Percentiles rank a stretch among this genome's conserved stretches.
phyloP scores from a whole-genome alignment of 2,329 filamentous ascomycete genomes.

The Blastomyces percursus region DNA sequence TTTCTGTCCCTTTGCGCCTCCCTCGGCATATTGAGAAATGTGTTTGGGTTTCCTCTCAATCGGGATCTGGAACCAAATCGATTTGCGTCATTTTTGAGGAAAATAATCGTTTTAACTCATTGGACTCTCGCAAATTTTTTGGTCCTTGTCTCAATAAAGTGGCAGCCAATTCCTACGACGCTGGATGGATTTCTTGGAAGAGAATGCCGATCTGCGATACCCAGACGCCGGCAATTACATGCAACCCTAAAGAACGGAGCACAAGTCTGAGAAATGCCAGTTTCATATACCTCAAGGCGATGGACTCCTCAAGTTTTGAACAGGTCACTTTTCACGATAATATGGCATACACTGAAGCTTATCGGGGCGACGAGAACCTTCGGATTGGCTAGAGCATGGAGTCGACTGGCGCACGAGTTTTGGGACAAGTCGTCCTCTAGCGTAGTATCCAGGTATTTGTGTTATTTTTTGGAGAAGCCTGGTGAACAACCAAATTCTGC shows the following conservation, averaged over 20 bases:
- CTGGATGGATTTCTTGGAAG: constrained; percentile 89
- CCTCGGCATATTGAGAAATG: neutral
- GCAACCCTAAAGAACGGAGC: neutral
- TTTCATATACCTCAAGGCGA: neutral
- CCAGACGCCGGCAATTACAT: constrained; percentile 48
- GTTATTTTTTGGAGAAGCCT: neutral
- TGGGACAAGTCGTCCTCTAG: neutral
- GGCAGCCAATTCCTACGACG: constrained; percentile 73
- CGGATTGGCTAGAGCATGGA: neutral
- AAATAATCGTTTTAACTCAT: neutral
- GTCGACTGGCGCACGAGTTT: neutral
- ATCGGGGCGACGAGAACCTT: neutral
- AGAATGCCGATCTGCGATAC: constrained; percentile 81
- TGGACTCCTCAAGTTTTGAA: neutral
- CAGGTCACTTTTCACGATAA: neutral
- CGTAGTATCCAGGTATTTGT: neutral
- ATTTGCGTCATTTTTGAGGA: neutral
- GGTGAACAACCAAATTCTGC: neutral
- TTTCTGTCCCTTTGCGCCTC: neutral
- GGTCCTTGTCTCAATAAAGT: constrained; percentile 36
- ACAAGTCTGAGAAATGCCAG: neutral
- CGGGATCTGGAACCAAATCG: neutral
- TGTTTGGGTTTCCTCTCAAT: neutral
- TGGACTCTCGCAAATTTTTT: constrained; percentile 6
- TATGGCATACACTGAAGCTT: neutral